Evolutionary conservation across 352 stramenopile species (phyloP), one percentile per base, ranked within the genome.

Genomic region (Globisporangium okanoganense): DNA sequence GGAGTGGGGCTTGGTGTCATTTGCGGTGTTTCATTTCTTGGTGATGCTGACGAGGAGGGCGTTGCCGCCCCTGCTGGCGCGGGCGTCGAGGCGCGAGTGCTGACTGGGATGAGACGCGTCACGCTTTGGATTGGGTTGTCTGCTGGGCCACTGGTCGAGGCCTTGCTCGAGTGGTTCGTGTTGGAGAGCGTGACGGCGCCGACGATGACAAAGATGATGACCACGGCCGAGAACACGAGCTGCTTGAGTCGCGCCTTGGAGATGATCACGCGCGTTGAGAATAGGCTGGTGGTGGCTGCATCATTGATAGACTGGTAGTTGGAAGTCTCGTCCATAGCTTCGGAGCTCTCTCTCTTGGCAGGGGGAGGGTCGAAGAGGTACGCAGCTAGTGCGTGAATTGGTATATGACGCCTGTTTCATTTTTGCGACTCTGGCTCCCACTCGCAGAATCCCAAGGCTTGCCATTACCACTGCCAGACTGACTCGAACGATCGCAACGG

Each of bases 321-420:
- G 36, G 59, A 55, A 35, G 59, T 40, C 41, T 65, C 50, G 41
- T 59, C 27, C 50, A 60, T 60, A 13, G 58, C 10, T 48, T 54
- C 47, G 27, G 56, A 10, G 24, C 40, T 45, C 40, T 20, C 40
- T 45, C 35, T 43, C 38, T 4, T 35, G 40, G 9, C 18, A 10
- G n/a, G 24, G 16, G 41, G 18, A 9, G 20, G 14, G 24, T 18
- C 31, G 24, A 47, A 41, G 33, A 51, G 1, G 57, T 56, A 63
- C 57, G 57, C 57, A 63, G 57, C 57, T 47, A 56, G 47, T 63
- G 57, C 45, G 43, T 67, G 55, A 31, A 24, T 60, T 40, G 55
- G 38, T 27, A 41, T 25, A 12, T 62, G 45, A 35, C 47, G 25
- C 40, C 31, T 54, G 47, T 54, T 54, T 54, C 47, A 38, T 36